Base-by-base conservation (phyloP, 2,329 filamentous ascomycete genomes). In the Claviceps quebecensis region DNA sequence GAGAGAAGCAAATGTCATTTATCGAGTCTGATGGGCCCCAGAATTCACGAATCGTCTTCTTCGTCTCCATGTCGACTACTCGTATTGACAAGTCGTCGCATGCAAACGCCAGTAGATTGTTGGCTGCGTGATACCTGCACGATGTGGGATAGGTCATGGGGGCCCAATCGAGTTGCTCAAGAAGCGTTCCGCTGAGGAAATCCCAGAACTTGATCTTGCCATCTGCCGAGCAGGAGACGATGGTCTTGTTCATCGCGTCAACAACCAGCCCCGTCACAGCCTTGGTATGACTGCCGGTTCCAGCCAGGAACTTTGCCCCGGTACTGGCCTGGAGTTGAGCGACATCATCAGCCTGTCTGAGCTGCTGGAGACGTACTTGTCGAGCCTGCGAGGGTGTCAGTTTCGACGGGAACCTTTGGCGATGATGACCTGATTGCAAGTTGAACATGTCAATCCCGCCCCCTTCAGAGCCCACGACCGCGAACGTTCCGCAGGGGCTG, bases 141-240 rank as follows among this genome's bases (percentile, higher is more conserved):
- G 78, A 81, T 0, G 81, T 86, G 49, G 95, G 83, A 45, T 82
- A 78, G 4, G 83, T 82, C 76, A 86, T 87, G 5, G 67, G 66
- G 45, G 84, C 80, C 85, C 89, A 95, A 64, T 90, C 82, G 49
- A 97, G 80, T 61, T 96, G 83, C 55, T 91, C 78, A 11, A 86
- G 63, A 2, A 97, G 74, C 45, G 80, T 77, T 7, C 91, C 93
- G 0, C 86, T 87, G n/a, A 81, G 68, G 56, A 98, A 95, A 57
- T 95, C 87, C 94, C 94, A 98, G 64, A 98, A 97, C 71, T 96
- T 97, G 60, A 97, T 77, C 66, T 85, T 95, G 36, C 93, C 93
- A 65, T 98, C 93, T 14, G 89, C 70, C 2, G 87, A 85, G 63
- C 89, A 95, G 54, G 89, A 95, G 44, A 96, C 81, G 48, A 97